These are phyloP conservation scores for Aspergillus sp. DNA, from an alignment of 2,329 filamentous ascomycete species.

Conservation along the genomic window DNA sequence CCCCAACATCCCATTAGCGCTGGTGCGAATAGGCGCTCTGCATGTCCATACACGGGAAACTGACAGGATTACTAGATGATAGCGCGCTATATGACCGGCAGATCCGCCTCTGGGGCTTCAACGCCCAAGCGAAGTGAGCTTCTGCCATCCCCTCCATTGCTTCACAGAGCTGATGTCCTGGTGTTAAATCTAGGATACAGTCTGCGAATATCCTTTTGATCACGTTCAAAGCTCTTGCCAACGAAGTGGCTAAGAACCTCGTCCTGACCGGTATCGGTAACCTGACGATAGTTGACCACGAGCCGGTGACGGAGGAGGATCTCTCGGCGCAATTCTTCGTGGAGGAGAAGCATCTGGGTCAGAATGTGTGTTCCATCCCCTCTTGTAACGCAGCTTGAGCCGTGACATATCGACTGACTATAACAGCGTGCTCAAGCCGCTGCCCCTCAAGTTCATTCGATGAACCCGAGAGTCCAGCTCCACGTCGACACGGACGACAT, in stretches of 20 bases:
- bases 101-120: slow-evolving; percentile 92
- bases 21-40: too few species aligned
- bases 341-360: slow-evolving; percentile 60
- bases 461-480: slow-evolving; percentile 82
- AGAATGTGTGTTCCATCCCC: slow-evolving; percentile 46
- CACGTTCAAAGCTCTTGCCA: slow-evolving; percentile 75
- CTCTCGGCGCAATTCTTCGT: slow-evolving; percentile 78
- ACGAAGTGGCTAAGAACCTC: slow-evolving; percentile 95
- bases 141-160: background rate
- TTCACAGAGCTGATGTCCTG: slow-evolving; percentile 2
- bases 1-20: slow-evolving; percentile 23
- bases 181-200: slow-evolving; percentile 55
- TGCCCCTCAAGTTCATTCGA: slow-evolving; percentile 63
- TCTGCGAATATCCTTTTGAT: slow-evolving; percentile 83
- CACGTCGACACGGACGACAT: slow-evolving; percentile 60
- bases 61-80: slow-evolving; percentile 54
- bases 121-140: slow-evolving; percentile 67
- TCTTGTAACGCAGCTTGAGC: background rate
- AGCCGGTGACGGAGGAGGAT: slow-evolving; percentile 65
- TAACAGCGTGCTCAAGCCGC: slow-evolving; percentile 66
- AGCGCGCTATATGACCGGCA: slow-evolving; percentile 96
- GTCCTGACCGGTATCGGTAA: slow-evolving; percentile 88
- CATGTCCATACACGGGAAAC: background rate
- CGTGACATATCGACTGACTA: slow-evolving; percentile 3
- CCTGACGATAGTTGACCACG: slow-evolving; percentile 77